Conservation (phyloP, 2,329 filamentous ascomycete species). For the Aspergillus floridensis region DNA sequence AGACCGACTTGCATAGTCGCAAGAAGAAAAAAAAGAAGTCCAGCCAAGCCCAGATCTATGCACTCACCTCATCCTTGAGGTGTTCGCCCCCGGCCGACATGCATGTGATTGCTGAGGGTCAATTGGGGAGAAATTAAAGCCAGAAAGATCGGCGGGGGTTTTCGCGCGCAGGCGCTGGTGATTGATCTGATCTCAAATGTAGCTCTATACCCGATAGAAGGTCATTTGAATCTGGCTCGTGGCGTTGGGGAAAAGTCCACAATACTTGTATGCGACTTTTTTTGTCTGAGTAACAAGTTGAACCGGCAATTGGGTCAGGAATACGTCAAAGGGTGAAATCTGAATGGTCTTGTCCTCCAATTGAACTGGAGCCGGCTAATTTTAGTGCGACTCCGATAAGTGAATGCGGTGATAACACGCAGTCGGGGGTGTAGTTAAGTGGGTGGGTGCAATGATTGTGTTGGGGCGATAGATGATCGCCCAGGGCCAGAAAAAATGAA, state of each 20-base stretch:
- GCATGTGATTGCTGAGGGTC: slow-evolving; percentile 43
- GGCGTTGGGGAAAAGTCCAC: neutral
- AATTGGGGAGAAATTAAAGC: neutral
- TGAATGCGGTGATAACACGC: too few relatives aligned
- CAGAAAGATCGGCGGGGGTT: neutral
- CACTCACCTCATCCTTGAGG: slow-evolving; percentile 65
- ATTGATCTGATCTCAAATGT: neutral
- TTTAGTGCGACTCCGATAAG: neutral
- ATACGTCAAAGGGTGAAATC: neutral
- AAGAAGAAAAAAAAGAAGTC: neutral
- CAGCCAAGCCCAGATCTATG: neutral
- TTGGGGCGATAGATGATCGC: neutral
- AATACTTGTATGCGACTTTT: neutral
- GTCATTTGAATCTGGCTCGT: neutral
- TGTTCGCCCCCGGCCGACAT: slow-evolving; percentile 63
- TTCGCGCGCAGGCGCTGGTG: neutral
- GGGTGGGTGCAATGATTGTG: neutral
- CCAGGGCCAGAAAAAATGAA: neutral
- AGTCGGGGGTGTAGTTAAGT: too few relatives aligned
- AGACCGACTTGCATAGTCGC: neutral
- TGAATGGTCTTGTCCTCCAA: neutral
- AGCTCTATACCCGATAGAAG: neutral
- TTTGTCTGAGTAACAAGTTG: neutral
- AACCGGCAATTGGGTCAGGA: neutral
- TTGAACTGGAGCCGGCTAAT: neutral